A percentile compares a stretch with the other conserved stretches of the same genome.
phyloP scores from a whole-genome alignment of 164 flowering plant genomes.

The Chloranthus sessilifolius region DNA sequence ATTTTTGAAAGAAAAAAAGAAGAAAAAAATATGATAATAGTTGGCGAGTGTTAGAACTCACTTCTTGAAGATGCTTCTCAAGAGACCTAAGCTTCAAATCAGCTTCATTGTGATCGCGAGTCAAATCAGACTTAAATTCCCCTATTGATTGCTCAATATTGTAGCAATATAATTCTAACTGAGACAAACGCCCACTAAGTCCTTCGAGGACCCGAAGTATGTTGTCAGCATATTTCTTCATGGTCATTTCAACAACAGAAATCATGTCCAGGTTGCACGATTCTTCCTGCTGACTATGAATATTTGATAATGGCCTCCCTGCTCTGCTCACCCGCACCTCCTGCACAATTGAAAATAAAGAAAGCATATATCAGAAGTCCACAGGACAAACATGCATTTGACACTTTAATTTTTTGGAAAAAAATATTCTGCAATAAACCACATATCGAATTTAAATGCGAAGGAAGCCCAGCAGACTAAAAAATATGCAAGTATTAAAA shows the following conservation, averaged over 20 bases:
- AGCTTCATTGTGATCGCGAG: conserved; percentile 67
- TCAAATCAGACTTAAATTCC: conserved; percentile 80
- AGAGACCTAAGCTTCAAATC: conserved; percentile 75
- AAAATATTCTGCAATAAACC: too few relatives aligned
- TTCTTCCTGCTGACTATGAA: conserved; percentile 65
- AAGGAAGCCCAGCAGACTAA: too few relatives aligned
- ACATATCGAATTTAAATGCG: too few relatives aligned
- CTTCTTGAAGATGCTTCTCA: conserved; percentile 94
- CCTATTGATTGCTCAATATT: conserved; percentile 85
- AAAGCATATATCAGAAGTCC: background rate
- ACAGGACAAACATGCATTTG: background rate
- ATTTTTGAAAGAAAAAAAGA: background rate
- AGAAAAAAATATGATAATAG: background rate
- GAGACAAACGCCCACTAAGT: conserved; percentile 81
- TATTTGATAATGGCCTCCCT: conserved; percentile 43
- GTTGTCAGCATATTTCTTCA: conserved; percentile 83
- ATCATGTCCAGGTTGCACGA: conserved; percentile 50
- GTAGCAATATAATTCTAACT: conserved; percentile 84
- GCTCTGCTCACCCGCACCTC: conserved; percentile 70
- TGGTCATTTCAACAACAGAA: conserved; percentile 61
- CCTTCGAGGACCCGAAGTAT: conserved; percentile 93
- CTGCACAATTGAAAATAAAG: conserved; percentile 34
- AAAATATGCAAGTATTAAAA: too few relatives aligned
- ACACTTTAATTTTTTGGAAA: too few relatives aligned
- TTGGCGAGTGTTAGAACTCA: too few relatives aligned